These are phyloP conservation scores for Candida alai DNA, from an alignment of 805 yeast genomes.

Conservation along the genomic window DNA sequence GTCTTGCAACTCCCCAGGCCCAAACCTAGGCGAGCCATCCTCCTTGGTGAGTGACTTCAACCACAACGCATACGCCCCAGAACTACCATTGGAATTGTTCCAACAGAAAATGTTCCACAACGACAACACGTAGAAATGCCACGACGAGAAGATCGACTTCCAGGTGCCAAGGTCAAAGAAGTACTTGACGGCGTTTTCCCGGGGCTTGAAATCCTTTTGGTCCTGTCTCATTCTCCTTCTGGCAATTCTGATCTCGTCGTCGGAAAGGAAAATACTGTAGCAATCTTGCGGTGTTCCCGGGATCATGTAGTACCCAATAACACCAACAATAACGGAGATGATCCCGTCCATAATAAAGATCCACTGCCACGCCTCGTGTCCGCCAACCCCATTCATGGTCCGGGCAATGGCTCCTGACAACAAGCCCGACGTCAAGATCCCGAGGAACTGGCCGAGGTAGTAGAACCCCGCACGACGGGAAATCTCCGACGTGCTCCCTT, in stretches of 20 bases:
- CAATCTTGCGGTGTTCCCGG: conserved; percentile 64
- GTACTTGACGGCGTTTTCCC: conserved; percentile 20
- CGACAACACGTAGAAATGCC: conserved; percentile 58
- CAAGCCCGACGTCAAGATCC: conserved; percentile 58
- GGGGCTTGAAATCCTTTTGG: conserved; percentile 19
- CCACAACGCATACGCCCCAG: conserved; percentile 53
- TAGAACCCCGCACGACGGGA: conserved; percentile 60
- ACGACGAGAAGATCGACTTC: conserved; percentile 48
- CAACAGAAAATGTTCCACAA: conserved; percentile 57
- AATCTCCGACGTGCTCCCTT: conserved; percentile 42
- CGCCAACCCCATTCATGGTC: conserved; percentile 45
- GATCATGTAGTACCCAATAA: conserved; percentile 50
- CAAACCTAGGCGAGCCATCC: conserved; percentile 21
- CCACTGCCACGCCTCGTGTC: conserved; percentile 71
- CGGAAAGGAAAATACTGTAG: conserved; percentile 30
- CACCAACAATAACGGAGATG: conserved; percentile 54
- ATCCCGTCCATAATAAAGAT: conserved; percentile 63
- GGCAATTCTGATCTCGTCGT: conserved; percentile 33
- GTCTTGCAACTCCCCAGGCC: conserved; percentile 34
- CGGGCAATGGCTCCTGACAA: conserved; percentile 54
- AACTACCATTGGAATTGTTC: conserved; percentile 52
- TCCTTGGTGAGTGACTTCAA: conserved; percentile 32
- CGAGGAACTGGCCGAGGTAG: conserved; percentile 61
- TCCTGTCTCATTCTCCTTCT: conserved; percentile 23
- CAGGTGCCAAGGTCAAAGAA: conserved; percentile 46